Conservation (phyloP, 305 asterid species). For the Plantago coronopus region DNA sequence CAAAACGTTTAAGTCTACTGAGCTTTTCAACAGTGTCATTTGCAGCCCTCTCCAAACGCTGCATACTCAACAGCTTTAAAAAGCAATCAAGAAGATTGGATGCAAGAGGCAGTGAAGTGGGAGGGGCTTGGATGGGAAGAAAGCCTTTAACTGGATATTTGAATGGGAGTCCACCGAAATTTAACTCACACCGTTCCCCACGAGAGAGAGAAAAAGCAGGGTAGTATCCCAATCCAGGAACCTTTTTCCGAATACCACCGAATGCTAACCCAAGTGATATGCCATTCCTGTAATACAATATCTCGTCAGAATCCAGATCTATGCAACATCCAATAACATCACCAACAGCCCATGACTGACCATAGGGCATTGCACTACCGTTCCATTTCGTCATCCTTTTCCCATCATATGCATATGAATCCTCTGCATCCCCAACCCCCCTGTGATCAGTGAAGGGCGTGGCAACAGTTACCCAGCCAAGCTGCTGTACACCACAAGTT, state of each 20-base stretch:
- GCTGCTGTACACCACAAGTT: constrained; percentile 85
- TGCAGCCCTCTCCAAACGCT: constrained; percentile 51
- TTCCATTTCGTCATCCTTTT: constrained; percentile 88
- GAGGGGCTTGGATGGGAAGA: constrained; percentile 78
- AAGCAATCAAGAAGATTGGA: constrained; percentile 60
- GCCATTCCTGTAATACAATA: constrained; percentile 76
- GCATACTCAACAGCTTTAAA: constrained; percentile 67
- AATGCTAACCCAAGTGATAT: constrained; percentile 88
- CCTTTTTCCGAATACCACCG: constrained; percentile 79
- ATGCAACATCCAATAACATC: constrained; percentile 95
- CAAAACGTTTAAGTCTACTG: constrained; percentile 75
- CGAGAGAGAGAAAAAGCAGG: constrained; percentile 95
- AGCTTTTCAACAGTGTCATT: constrained; percentile 61
- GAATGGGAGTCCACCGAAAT: constrained; percentile 83
- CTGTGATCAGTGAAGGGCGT: constrained; percentile 79
- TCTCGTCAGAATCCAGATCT: constrained; percentile 71
- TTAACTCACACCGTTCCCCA: constrained; percentile 91
- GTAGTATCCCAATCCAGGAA: constrained; percentile 92
- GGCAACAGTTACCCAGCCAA: constrained; percentile 91
- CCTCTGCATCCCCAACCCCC: constrained; percentile 95
- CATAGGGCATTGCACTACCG: constrained; percentile 68
- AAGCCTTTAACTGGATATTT: constrained; percentile 74
- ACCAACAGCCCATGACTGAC: constrained; percentile 92
- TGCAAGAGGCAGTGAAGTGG: constrained; percentile 39
- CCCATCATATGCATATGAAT: constrained; percentile 93